Base-by-base conservation (phyloP, 257 asterid genomes). In the Salvia splendens region DNA sequence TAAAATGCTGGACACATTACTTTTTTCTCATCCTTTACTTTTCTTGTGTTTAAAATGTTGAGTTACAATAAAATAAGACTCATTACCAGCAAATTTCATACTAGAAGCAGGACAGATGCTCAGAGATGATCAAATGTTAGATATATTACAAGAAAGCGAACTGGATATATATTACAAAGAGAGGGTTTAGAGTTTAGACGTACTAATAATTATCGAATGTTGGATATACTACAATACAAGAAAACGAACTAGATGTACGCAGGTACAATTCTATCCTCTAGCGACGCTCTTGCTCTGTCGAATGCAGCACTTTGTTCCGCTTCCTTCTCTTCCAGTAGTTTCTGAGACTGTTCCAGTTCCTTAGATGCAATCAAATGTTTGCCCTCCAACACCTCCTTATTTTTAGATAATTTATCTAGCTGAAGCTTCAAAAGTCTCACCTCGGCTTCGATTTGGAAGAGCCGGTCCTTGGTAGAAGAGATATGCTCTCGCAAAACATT, bases 271-370 rank as follows among this genome's bases (percentile, higher is more conserved):
- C 71, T 60, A 80, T 43, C 71, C 79, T 46, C 72, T 28, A 83
- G 81, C 73, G 56, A 67, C 0, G 42, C 48, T 75, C 64, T 79
- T 56, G 86, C 84, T 59, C 68, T 61, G 55, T 71, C 73, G 33
- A 72, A 81, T 20, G 84, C 81, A 52, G 78, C 83, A 55, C 53
- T 16, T 1, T 9, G 24, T 35, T 78, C 82, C 0, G 48, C 85
- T 67, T 77, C 79, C 59, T 75, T 79, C 67, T 6, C 67, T 40
- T 75, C 73, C 33, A 55, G 45, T 14, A 75, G 68, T 30, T 66
- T 50, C 60, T 3, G 30, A n/a, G 80, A 67, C 66, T 71, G 73
- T 72, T 81, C 85, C 73, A 79, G 41, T 52, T 79, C 74, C 50
- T 77, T 66, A 3, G 61, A 69, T 6, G 79, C 58, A 24, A 10